A percentile compares a stretch with the other conserved stretches of the same genome.
These are phyloP conservation scores for Filobasidium floriforme DNA, from an alignment of 768 basidiomycete species.

Conservation along the genomic window DNA sequence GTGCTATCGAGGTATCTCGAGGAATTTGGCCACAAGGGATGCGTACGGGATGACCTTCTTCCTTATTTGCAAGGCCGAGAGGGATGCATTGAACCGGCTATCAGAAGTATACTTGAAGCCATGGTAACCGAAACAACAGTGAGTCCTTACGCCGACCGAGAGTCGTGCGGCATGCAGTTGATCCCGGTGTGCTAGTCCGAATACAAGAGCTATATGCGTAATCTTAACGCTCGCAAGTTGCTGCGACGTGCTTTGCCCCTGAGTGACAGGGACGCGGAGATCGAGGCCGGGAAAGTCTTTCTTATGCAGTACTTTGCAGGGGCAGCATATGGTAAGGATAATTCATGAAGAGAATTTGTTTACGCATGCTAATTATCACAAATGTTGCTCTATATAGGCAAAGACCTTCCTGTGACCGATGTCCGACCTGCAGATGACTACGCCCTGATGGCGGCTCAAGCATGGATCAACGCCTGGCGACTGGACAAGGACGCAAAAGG, in stretches of 20 bases:
- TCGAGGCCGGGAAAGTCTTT: neutral
- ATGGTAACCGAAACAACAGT: neutral
- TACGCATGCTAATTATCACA: neutral
- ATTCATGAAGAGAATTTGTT: neutral
- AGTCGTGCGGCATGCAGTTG: neutral
- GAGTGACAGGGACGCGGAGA: neutral
- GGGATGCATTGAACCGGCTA: neutral
- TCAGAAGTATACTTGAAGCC: neutral
- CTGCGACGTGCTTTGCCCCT: slow-evolving; percentile 6
- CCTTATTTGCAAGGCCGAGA: neutral
- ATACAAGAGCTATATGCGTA: slow-evolving; percentile 13
- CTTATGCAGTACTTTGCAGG: slow-evolving; percentile 16
- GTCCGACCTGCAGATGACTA: slow-evolving; percentile 25
- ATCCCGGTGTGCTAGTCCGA: neutral
- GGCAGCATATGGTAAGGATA: slow-evolving; percentile 11
- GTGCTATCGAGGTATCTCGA: slow-evolving; percentile 29
- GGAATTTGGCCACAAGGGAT: slow-evolving; percentile 32
- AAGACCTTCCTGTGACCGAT: slow-evolving; percentile 19
- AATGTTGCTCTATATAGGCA: neutral
- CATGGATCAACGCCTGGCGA: slow-evolving; percentile 13
- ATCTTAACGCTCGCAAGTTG: slow-evolving; percentile 23
- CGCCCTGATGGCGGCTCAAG: slow-evolving; percentile 21
- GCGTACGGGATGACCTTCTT: slow-evolving; percentile 30
- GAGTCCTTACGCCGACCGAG: neutral
- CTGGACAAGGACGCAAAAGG: neutral